These are phyloP conservation scores for Tetradesmus lagerheimii DNA, from an alignment of 139 green algal species.

Conservation along the genomic window DNA sequence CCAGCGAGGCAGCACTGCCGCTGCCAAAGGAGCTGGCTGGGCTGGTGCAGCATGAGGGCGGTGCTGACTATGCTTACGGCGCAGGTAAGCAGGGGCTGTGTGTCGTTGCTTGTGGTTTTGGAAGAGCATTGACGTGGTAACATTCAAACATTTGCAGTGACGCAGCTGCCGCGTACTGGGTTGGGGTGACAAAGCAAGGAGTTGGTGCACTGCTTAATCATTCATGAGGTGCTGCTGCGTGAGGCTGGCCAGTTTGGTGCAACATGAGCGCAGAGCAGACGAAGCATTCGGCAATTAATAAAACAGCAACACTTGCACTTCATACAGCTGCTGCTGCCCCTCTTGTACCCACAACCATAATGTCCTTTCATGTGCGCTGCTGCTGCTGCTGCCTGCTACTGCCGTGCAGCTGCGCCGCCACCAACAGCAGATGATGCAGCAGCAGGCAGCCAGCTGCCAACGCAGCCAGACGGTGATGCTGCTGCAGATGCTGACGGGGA, in stretches of 20 bases:
- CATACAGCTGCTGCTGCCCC: background rate
- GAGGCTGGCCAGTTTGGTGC: background rate
- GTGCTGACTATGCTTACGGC: conserved; percentile 51
- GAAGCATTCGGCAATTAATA: background rate
- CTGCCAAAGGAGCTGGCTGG: conserved; percentile 71
- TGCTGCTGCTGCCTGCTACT: background rate
- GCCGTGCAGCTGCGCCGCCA: background rate
- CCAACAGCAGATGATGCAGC: background rate
- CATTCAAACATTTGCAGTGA: no score
- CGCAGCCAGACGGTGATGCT: background rate
- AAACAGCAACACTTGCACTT: no score
- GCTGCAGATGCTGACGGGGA: background rate
- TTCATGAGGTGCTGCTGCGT: no score
- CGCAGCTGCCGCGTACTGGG: no score
- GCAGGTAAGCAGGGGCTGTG: background rate
- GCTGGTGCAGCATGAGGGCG: conserved; percentile 10
- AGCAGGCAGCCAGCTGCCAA: background rate
- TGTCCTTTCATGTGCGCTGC: conserved; percentile 10
- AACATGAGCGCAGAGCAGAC: background rate
- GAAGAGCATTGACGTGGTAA: no score
- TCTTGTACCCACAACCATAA: no score
- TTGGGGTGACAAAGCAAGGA: no score
- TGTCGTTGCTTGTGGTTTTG: no score
- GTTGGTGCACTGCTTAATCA: no score
- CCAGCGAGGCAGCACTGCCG: conserved; percentile 79